phyloP scores from a whole-genome alignment of 768 basidiomycete genomes.

The Tricholoma sp. region DNA sequence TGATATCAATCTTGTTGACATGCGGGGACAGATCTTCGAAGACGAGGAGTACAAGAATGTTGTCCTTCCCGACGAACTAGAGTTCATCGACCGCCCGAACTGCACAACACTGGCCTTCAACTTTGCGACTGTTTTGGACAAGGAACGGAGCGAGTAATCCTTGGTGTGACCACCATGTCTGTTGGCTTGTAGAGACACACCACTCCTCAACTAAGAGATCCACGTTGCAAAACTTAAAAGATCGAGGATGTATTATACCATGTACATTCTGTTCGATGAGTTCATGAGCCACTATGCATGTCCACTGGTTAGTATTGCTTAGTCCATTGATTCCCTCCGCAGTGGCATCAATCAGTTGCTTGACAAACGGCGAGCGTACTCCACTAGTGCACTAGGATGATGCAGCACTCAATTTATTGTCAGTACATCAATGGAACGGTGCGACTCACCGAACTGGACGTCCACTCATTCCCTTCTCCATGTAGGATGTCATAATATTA shows the following conservation, averaged over 20 bases:
- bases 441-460: slow-evolving; percentile 67
- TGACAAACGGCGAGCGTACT: background rate
- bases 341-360: background rate
- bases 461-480: slow-evolving; percentile 75
- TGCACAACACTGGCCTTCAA: slow-evolving; percentile 9
- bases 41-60: slow-evolving; percentile 5
- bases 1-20: background rate
- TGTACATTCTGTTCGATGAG: too few species aligned
- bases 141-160: background rate
- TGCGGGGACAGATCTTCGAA: slow-evolving; percentile 5
- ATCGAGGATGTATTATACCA: too few species aligned
- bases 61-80: slow-evolving; percentile 11
- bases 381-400: background rate
- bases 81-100: slow-evolving; percentile 15
- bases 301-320: background rate
- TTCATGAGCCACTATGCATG: too few species aligned
- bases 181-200: too few species aligned
- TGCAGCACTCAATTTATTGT: background rate
- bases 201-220: too few species aligned
- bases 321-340: background rate
- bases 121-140: slow-evolving; percentile 1
- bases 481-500: slow-evolving; percentile 52
- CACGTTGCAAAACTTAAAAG: too few species aligned
- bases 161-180: too few species aligned
- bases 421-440: background rate